Conservation (phyloP, 495 filamentous ascomycete genomes). For the Penicillium daleae region DNA sequence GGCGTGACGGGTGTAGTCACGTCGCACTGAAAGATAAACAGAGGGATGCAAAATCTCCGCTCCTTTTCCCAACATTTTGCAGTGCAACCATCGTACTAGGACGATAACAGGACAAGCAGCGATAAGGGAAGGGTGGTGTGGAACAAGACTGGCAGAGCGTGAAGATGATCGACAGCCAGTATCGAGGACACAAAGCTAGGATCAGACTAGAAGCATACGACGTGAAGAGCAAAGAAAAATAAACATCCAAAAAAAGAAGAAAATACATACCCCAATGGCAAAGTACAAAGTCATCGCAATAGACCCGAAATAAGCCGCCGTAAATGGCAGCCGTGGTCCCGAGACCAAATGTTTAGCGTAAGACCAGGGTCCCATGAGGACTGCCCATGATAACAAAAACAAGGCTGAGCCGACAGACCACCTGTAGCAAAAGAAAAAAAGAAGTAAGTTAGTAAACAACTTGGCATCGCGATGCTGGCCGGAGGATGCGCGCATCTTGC, state of each 20-base stretch:
- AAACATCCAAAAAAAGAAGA: background rate
- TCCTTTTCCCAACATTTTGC: conserved; percentile 15
- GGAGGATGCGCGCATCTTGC: conserved; percentile 15
- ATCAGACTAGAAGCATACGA: background rate
- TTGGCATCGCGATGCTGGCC: conserved; percentile 12
- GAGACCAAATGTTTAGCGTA: conserved; percentile 89
- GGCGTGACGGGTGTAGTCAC: conserved; percentile 16
- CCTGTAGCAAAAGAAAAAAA: conserved; percentile 50
- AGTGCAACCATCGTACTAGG: conserved; percentile 23
- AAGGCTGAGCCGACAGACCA: conserved; percentile 92
- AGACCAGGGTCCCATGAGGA: conserved; percentile 83
- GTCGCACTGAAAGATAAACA: conserved; percentile 28
- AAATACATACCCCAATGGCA: conserved; percentile 78
- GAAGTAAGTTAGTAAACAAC: conserved; percentile 27
- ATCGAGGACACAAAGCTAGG: background rate
- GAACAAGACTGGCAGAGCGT: conserved; percentile 6
- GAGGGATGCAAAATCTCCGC: conserved; percentile 30
- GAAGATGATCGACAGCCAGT: conserved; percentile 21
- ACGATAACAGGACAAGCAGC: conserved; percentile 10
- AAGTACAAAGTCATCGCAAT: conserved; percentile 91
- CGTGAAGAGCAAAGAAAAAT: background rate
- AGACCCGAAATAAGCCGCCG: conserved; percentile 94
- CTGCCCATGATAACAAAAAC: conserved; percentile 91
- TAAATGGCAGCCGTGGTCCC: conserved; percentile 85
- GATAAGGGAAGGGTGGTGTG: conserved; percentile 16